These are phyloP conservation scores for Russula vinacea DNA, from an alignment of 768 basidiomycete species.

Conservation along the genomic window DNA sequence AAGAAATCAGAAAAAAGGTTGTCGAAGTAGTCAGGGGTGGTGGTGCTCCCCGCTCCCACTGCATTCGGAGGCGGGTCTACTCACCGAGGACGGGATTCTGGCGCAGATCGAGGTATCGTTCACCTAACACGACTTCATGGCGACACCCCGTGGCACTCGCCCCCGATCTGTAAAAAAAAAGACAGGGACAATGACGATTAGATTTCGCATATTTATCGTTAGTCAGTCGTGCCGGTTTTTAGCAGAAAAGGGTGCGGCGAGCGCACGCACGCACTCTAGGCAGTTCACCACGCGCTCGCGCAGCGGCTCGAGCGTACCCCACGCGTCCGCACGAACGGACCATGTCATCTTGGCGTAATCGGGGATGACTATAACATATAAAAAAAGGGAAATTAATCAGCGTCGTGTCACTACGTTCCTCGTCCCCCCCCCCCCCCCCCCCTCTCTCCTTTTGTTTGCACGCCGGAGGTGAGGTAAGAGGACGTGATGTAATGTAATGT, in stretches of 20 bases:
- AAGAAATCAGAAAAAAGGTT: neutral
- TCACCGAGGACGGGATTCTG: conserved; percentile 31
- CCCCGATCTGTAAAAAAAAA: conserved; percentile 17
- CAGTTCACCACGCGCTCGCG: conserved; percentile 62
- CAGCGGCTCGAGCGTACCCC: conserved; percentile 51
- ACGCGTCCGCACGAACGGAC: conserved; percentile 65
- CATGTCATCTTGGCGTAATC: conserved; percentile 77
- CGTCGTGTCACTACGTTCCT: neutral
- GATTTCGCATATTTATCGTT: no score
- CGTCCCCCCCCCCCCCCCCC: neutral
- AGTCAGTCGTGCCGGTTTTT: neutral
- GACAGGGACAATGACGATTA: no score
- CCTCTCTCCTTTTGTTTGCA: neutral
- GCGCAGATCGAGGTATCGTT: conserved; percentile 24
- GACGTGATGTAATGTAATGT: neutral
- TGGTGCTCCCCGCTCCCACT: no score
- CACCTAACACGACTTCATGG: conserved; percentile 14
- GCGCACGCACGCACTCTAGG: conserved; percentile 53
- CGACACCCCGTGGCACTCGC: conserved; percentile 26
- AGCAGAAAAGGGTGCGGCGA: no score
- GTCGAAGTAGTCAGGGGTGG: neutral
- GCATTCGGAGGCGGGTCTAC: neutral
- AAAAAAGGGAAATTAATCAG: neutral
- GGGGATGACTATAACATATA: conserved; percentile 60
- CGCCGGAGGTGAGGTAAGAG: neutral